Evolutionary conservation across 2,329 filamentous ascomycete genomes (phyloP).

Genomic region (Diaporthe sp.): DNA sequence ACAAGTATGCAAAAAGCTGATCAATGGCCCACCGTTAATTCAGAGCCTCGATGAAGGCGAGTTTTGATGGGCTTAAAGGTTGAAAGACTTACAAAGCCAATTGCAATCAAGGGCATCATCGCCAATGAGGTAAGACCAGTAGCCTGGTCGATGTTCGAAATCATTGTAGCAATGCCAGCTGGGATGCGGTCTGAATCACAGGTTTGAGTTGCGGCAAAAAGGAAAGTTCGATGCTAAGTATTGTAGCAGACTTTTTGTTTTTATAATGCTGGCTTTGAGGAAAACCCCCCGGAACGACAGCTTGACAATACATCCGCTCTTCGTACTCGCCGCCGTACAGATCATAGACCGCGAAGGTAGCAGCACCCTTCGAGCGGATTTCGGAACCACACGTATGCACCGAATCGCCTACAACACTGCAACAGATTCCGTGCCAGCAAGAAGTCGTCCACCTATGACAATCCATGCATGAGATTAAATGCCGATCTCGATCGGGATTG

Average conservation of each 20-base stretch:
- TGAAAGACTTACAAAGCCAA: neutral
- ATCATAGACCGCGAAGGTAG: neutral
- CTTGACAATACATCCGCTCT: neutral
- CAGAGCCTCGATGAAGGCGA: neutral
- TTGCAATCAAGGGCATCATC: neutral
- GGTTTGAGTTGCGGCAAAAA: neutral
- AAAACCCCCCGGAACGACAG: neutral
- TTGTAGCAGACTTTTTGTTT: neutral
- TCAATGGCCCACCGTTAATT: neutral
- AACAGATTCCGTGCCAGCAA: constrained; percentile 4
- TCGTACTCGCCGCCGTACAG: neutral
- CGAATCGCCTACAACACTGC: neutral
- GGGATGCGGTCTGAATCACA: neutral
- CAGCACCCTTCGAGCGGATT: constrained; percentile 16
- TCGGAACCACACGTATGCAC: neutral
- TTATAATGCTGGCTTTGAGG: neutral
- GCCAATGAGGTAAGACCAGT: neutral
- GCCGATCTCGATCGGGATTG: constrained; percentile 12
- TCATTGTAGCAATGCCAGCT: neutral
- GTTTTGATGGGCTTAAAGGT: neutral
- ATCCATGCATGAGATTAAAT: constrained; percentile 4
- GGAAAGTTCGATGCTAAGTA: neutral
- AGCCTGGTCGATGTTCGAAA: neutral
- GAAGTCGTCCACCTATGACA: constrained; percentile 13
- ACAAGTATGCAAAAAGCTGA: constrained; percentile 6